phyloP scores from a whole-genome alignment of 345 rosid species.

The Psidium friedrichsthalianum region DNA sequence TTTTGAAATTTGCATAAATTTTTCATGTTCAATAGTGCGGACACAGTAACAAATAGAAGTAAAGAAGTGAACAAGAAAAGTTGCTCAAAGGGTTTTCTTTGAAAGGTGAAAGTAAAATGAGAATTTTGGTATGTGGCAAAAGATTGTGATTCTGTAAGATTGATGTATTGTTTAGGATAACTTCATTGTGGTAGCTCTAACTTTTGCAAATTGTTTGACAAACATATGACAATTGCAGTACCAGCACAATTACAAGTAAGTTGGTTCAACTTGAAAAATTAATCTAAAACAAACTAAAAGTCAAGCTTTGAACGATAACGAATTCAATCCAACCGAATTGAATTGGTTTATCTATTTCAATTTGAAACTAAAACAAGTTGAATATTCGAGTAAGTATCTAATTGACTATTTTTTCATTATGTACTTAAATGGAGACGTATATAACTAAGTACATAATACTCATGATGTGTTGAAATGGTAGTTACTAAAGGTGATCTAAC shows the following conservation, averaged over 20 bases:
- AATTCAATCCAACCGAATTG: not conserved
- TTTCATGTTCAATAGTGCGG: not conserved
- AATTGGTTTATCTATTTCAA: not conserved
- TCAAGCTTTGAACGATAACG: not conserved
- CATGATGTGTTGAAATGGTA: not conserved
- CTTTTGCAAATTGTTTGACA: not conserved
- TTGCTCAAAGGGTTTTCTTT: not conserved
- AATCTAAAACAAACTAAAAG: not conserved
- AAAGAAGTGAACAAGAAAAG: not conserved
- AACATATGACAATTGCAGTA: not conserved
- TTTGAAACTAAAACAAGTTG: not conserved
- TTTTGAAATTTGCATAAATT: not conserved
- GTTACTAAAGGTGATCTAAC: not conserved
- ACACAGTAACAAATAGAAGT: not conserved
- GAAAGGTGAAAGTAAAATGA: not conserved
- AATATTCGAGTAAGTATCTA: not conserved
- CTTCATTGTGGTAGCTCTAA: not conserved
- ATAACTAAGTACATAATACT: not conserved
- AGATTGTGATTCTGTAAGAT: not conserved
- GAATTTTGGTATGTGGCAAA: not conserved
- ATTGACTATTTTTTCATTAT: not conserved
- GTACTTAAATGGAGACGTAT: not conserved
- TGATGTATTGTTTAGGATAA: not conserved
- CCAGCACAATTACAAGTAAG: not conserved
- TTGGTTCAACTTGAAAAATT: not conserved